A percentile compares a stretch with the other conserved stretches of the same genome.
phyloP scores from a whole-genome alignment of 805 yeast species.

The Torulaspora delbrueckii region DNA sequence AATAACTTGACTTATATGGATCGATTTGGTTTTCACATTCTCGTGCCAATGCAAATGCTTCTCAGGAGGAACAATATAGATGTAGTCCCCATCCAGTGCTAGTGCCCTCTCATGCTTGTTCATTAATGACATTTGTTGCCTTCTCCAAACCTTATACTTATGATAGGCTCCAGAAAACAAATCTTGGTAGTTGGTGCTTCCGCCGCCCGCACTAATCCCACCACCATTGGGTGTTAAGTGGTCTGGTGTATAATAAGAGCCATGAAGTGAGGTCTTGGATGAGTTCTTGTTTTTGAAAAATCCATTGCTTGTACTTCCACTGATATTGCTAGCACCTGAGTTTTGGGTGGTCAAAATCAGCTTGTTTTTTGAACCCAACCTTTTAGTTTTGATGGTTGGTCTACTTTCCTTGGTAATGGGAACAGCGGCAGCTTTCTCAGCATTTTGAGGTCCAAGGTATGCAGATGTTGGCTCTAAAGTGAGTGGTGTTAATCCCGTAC shows the following conservation, averaged over 20 bases:
- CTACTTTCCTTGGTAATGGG: conserved; percentile 6
- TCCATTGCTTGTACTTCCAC: conserved; percentile 15
- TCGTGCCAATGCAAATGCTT: conserved; percentile 74
- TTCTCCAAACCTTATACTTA: conserved; percentile 83
- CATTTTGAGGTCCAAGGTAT: conserved; percentile 20
- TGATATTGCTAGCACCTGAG: conserved; percentile 13
- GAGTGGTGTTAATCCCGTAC: conserved; percentile 34
- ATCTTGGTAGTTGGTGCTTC: conserved; percentile 27
- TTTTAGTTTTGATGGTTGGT: conserved; percentile 13
- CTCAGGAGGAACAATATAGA: conserved; percentile 75
- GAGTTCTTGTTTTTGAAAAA: conserved; percentile 36
- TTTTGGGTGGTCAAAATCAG: conserved; percentile 20
- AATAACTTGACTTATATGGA: conserved; percentile 73
- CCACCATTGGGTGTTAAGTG: conserved; percentile 18
- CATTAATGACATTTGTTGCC: conserved; percentile 79
- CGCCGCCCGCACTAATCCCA: conserved; percentile 10
- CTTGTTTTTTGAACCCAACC: conserved; percentile 22
- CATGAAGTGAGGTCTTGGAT: conserved; percentile 33
- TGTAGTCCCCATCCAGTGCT: conserved; percentile 90
- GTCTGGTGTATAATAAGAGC: conserved; percentile 18
- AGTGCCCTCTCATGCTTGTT: conserved; percentile 71
- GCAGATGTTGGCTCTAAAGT: conserved; percentile 26
- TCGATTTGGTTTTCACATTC: conserved; percentile 74
- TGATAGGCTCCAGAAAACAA: conserved; percentile 55
- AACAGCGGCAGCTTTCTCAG: conserved; percentile 1